Evolutionary conservation across 2,329 filamentous ascomycete genomes (phyloP).

Genomic region (Pseudogymnoascus sp.): DNA sequence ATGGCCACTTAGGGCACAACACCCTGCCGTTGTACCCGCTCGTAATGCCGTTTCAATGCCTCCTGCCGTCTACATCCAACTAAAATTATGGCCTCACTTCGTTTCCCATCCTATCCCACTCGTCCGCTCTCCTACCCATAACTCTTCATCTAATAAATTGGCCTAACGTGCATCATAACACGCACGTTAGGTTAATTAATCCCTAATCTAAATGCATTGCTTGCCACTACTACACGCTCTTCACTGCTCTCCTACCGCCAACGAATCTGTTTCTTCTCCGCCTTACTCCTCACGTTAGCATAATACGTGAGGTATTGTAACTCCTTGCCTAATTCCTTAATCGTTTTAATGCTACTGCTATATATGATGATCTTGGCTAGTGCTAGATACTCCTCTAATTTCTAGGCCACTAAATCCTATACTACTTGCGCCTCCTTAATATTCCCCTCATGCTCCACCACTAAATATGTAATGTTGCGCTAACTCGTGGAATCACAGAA

Average conservation of each 20-base stretch:
- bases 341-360: neutral
- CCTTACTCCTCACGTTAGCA: neutral
- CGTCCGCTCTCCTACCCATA: neutral
- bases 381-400: neutral
- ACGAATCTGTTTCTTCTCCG: neutral
- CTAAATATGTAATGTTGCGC: neutral
- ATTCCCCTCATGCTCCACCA: neutral
- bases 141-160: neutral
- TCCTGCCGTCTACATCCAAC: too few species aligned
- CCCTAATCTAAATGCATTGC: neutral
- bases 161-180: neutral
- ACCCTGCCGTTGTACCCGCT: too few species aligned
- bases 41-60: too few species aligned
- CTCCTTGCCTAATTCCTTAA: too few species aligned
- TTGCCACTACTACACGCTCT: neutral
- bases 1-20: too few species aligned
- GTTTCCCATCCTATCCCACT: neutral
- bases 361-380: neutral
- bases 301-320: neutral
- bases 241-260: neutral
- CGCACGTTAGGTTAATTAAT: neutral
- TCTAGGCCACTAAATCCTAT: neutral
- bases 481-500: neutral
- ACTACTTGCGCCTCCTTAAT: too few species aligned
- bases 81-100: neutral